Evolutionary conservation across 345 rosid genomes (phyloP).

Genomic region (Melastoma malabathricum): DNA sequence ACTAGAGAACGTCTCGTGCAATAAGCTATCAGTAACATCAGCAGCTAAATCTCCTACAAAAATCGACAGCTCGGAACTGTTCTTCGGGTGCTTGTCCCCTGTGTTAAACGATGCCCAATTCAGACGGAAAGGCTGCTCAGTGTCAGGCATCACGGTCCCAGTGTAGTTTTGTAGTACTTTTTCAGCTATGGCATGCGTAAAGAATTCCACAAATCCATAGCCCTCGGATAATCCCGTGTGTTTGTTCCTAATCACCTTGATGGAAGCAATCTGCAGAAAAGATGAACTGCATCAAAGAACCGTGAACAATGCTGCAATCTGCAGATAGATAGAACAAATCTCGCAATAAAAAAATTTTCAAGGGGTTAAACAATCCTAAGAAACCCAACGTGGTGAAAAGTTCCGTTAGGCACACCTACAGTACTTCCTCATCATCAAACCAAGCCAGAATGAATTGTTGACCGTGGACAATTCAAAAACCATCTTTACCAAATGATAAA

Average conservation of each 20-base stretch:
- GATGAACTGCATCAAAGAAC: background rate
- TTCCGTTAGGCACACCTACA: no score
- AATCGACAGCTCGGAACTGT: constrained; percentile 64
- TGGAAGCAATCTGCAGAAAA: constrained; percentile 45
- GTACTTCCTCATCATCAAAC: no score
- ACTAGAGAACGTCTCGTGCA: constrained; percentile 60
- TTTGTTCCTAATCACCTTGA: constrained; percentile 89
- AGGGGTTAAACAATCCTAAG: background rate
- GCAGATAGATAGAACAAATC: background rate
- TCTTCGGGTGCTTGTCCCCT: constrained; percentile 59
- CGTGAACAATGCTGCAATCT: background rate
- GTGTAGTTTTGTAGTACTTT: constrained; percentile 67
- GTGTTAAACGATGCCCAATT: constrained; percentile 92
- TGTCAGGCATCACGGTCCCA: constrained; percentile 71
- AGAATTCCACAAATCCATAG: constrained; percentile 85
- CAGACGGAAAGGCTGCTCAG: constrained; percentile 75
- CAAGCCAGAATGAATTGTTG: no score
- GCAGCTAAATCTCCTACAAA: constrained; percentile 94
- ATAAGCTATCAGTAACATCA: constrained; percentile 69
- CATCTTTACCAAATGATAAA: no score
- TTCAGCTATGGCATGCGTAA: constrained; percentile 61
- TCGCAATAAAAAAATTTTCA: background rate
- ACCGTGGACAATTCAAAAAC: no score
- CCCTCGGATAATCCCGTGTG: constrained; percentile 82
- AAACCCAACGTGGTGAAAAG: no score